Evolutionary conservation across 2,329 filamentous ascomycete genomes (phyloP), one percentile per base, ranked within the genome.

Genomic region (Fusarium sp.): DNA sequence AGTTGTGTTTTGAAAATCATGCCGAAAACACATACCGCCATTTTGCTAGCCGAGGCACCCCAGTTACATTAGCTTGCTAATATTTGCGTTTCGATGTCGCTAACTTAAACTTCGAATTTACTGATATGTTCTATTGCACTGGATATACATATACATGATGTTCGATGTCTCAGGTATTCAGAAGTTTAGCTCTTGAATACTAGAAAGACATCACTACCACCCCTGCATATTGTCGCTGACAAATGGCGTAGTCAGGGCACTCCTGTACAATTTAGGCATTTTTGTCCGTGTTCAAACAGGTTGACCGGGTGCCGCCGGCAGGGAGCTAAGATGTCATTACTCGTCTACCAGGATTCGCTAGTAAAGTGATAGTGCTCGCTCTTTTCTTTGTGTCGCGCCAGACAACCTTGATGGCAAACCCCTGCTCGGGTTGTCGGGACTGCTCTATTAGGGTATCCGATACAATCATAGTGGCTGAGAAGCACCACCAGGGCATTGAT

Each of bases 401-500:
- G 54, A 53, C 52, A 70, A 60, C 64, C 62, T 71, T 67, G 67
- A 57, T 73, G 44, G 65, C 34, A 56, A 68, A 74, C 56, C 72
- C 72, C 64, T 75, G 70, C 62, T 50, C 55, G 44, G 41, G 53
- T 18, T 10, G 57, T 72, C 72, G 72, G 72, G 58, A 74, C 61
- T 74, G 53, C 72, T 74, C 68, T 61, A 72, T 74, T 70, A 30
- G 72, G 72, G 59, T 66, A 72, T 61, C 72, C 72, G 72, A 52
- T 58, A 40, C 31, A 55, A 63, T 58, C 63, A 47, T 40, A 36
- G 58, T 71, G 60, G 62, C 65, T 66, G 57, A 68, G 60, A 62
- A 54, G 55, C 42, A 31, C 54, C 45, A 38, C 69, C 69, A 54
- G 63, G 67, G 71, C 66, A 54, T 26, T 47, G 53, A 63, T 47